These are phyloP conservation scores for Peniophora sp. DNA, from an alignment of 1,284 basidiomycete species.

Conservation along the genomic window DNA sequence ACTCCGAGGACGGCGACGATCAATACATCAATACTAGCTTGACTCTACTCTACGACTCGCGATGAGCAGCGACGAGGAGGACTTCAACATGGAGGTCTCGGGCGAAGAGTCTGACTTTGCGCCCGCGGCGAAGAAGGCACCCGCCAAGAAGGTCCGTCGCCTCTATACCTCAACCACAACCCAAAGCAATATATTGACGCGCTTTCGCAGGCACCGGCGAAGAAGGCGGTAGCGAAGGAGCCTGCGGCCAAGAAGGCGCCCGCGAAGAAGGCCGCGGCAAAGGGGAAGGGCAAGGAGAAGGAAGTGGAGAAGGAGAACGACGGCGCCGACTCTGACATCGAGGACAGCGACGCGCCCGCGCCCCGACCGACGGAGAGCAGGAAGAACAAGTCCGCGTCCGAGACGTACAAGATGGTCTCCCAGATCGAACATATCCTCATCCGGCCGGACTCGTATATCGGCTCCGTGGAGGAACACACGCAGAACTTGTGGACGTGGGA, in stretches of 20 bases:
- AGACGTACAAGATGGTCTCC: conserved; percentile 92
- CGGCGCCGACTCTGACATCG: conserved; percentile 26
- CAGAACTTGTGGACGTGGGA: conserved; percentile 92
- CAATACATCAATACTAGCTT: no score
- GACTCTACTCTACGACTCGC: no score
- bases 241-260: conserved; percentile 33
- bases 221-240: conserved; percentile 24
- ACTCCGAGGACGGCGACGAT: no score
- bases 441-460: conserved; percentile 98
- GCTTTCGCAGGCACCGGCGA: conserved; percentile 30
- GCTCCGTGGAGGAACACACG: conserved; percentile 81
- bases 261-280: conserved; percentile 37
- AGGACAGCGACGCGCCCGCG: conserved; percentile 34
- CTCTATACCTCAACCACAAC: conserved; percentile 3
- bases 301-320: conserved; percentile 27
- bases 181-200: no score
- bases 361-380: conserved; percentile 24
- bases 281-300: conserved; percentile 60
- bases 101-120: conserved; percentile 19
- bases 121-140: conserved; percentile 24
- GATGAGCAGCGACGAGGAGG: conserved; percentile 4
- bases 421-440: conserved; percentile 96
- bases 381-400: conserved; percentile 83
- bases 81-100: background rate
- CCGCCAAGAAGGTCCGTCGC: conserved; percentile 26